These are phyloP conservation scores for Plasmopara viticola DNA, from an alignment of 352 stramenopile species.

Conservation along the genomic window DNA sequence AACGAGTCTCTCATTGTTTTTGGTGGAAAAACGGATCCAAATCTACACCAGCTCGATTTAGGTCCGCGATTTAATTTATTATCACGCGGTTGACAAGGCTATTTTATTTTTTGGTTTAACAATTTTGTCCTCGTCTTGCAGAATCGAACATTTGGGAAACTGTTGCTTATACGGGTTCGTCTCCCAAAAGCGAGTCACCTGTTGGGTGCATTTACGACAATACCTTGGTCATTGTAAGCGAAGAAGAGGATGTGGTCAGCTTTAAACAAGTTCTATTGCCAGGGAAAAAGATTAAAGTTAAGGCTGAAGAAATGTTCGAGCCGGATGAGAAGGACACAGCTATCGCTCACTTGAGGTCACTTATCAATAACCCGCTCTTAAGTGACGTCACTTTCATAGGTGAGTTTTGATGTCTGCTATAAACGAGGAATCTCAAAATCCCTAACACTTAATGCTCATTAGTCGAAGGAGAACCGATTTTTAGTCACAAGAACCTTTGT, in stretches of 20 bases:
- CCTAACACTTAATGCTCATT: not conserved
- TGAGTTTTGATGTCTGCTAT: constrained; percentile 15
- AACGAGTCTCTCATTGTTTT: constrained; percentile 91
- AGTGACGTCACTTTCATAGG: constrained; percentile 83
- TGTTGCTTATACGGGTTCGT: constrained; percentile 52
- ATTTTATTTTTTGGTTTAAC: too few species aligned
- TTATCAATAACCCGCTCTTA: constrained; percentile 81
- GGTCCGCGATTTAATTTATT: constrained; percentile 22
- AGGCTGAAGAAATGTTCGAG: constrained; percentile 28
- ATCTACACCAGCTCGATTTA: constrained; percentile 93
- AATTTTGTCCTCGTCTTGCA: constrained; percentile 5
- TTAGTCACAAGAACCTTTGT: constrained; percentile 87
- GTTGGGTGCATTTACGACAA: constrained; percentile 87
- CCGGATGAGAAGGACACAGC: constrained; percentile 43
- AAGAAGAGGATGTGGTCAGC: constrained; percentile 90
- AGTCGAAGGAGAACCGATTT: constrained; percentile 82
- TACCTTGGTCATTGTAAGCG: constrained; percentile 89
- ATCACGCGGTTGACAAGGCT: not conserved
- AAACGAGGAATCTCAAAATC: not conserved
- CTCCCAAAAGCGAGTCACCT: constrained; percentile 89
- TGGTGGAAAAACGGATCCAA: constrained; percentile 89
- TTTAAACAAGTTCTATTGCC: constrained; percentile 89
- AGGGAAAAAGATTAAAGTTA: constrained; percentile 56
- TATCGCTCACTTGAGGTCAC: constrained; percentile 56
- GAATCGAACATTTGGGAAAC: constrained; percentile 62